Evolutionary conservation across 352 stramenopile species (phyloP), one percentile per base, ranked within the genome.

Genomic region (Pythium brachiatum): DNA sequence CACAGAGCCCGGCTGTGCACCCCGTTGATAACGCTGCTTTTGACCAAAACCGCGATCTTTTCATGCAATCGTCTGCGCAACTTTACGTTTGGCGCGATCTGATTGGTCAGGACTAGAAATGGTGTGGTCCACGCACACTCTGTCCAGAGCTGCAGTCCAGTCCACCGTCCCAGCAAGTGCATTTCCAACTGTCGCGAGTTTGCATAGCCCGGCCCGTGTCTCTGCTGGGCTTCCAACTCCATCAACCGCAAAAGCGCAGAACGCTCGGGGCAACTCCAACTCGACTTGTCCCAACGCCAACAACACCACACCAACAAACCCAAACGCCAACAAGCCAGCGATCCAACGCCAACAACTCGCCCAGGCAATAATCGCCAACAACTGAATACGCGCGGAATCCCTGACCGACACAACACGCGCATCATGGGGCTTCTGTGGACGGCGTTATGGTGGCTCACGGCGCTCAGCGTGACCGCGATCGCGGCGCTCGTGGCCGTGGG

Each of bases 401-500:
- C 16, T 41, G 21, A 39, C n/a, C 36, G 9, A 34, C 23, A 21
- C n/a, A 9, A 25, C 26, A 29, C 50, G 20, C 8, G 15, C 29
- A 60, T 26, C 31, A 72, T 72, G 65, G 59, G 52, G 53, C 53
- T 86, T 64, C 31, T 89, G 57, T 36, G 83, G 25, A 57, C 62
- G 25, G 26, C 62, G 62, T 48, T 90, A 46, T 53, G 69, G 66
- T 50, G 73, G 60, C 44, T 79, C 51, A 53, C 36, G 54, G 56
- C 66, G 62, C 61, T 64, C 26, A 25, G 7, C 20, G 13, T 64
- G 29, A 51, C 53, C 34, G 65, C 54, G 21, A 29, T 71, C 8
- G 71, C 36, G 27, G 70, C 61, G 27, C 74, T 92, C 50, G 69
- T 70, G 57, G 50, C 57, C 31, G 48, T 72, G 3, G 84, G 84